phyloP scores from a whole-genome alignment of 768 basidiomycete species.

The Termitomyces sp. region DNA sequence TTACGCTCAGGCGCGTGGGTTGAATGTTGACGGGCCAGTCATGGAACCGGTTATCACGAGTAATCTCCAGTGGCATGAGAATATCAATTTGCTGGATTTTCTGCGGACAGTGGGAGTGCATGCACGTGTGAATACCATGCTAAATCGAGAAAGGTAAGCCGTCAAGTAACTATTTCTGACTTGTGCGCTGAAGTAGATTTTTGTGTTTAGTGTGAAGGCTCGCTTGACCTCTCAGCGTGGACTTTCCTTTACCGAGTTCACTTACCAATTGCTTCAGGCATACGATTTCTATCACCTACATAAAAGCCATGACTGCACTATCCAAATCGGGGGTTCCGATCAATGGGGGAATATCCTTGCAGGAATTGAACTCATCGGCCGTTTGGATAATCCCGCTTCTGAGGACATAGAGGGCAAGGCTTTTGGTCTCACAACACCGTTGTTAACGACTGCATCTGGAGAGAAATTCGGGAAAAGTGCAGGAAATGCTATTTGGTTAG shows the following conservation, averaged over 20 bases:
- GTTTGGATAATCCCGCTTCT: constrained; percentile 25
- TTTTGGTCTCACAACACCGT: constrained; percentile 89
- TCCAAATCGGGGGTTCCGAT: constrained; percentile 95
- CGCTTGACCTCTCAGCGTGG: constrained; percentile 78
- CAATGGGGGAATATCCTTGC: constrained; percentile 98
- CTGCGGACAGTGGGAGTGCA: constrained; percentile 74
- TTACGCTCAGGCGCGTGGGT: constrained; percentile 46
- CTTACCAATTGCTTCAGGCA: constrained; percentile 95
- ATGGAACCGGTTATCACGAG: constrained; percentile 28
- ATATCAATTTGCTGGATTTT: constrained; percentile 76
- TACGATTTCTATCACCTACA: constrained; percentile 87
- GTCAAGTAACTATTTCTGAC: not conserved
- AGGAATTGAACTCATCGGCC: constrained; percentile 85
- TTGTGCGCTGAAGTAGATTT: not conserved
- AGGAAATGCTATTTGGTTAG: constrained; percentile 93
- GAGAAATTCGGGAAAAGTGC: constrained; percentile 98
- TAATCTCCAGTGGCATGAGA: constrained; percentile 72
- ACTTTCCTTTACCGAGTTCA: constrained; percentile 98
- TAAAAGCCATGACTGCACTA: constrained; percentile 57
- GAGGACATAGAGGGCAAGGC: constrained; percentile 29
- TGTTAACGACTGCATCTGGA: constrained; percentile 83
- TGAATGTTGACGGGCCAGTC: constrained; percentile 12
- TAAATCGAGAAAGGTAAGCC: constrained; percentile 80
- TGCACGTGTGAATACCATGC: constrained; percentile 83
- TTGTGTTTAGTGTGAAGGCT: constrained; percentile 62